phyloP scores from a whole-genome alignment of 179 eudicot species.

The Vitellaria paradoxa region DNA sequence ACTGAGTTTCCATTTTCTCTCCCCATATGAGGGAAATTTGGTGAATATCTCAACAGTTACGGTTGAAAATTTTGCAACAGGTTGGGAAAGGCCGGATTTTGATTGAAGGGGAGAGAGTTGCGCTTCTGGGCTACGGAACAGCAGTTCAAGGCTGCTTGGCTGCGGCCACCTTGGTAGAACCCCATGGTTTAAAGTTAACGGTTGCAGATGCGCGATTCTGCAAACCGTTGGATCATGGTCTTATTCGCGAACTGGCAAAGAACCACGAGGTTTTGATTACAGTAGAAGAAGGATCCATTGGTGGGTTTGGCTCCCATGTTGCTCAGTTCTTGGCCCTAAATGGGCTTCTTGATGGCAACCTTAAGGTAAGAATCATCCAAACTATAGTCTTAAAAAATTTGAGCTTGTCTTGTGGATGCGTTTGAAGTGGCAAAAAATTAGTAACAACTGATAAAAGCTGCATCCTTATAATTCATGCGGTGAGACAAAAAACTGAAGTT shows the following conservation, averaged over 20 bases:
- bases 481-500: no score
- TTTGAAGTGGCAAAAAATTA: no score
- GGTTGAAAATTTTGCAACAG: conserved; percentile 28
- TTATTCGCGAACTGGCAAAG: conserved; percentile 72
- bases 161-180: conserved; percentile 66
- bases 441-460: no score
- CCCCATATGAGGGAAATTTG: background rate
- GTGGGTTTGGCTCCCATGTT: conserved; percentile 96
- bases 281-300: conserved; percentile 96
- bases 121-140: conserved; percentile 83
- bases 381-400: background rate
- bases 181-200: conserved; percentile 61
- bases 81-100: conserved; percentile 83
- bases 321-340: conserved; percentile 94
- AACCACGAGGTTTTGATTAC: conserved; percentile 80
- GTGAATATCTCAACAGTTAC: no score
- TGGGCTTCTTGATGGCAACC: conserved; percentile 86
- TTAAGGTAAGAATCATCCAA: conserved; percentile 50
- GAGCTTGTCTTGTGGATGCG: background rate
- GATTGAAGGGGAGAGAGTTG: conserved; percentile 84
- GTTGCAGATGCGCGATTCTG: conserved; percentile 98
- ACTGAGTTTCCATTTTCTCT: background rate
- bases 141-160: conserved; percentile 86
- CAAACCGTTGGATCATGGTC: conserved; percentile 80
- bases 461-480: no score